Base-by-base conservation (phyloP, 1,284 basidiomycete species). In the Cutaneotrichosporon arboriforme region DNA sequence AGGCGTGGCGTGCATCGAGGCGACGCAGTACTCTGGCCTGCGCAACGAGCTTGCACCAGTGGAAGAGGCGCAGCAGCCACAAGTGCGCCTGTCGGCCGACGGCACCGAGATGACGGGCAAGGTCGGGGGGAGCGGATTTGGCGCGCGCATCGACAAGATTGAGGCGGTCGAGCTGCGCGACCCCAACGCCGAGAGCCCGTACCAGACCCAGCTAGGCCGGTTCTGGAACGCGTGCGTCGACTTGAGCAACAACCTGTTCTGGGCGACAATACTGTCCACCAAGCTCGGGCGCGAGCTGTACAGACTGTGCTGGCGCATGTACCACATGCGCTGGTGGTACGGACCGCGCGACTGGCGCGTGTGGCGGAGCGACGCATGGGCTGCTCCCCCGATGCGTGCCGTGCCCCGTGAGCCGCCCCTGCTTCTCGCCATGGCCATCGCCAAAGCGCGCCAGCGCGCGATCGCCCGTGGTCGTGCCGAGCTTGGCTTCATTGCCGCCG, bases 1-100 rank as follows among this genome's bases (percentile, higher is more conserved):
- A 9, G 70, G 72, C 9, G 68, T 69, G 4, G 70, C 72, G 4
- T 76, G 74, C 40, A 66, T 76, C 58, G 66, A 70, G 45, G 62
- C 68, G 3, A 71, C 70, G 2, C 63, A 68, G 40, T 69, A 60
- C 51, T 70, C 70, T 15, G 72, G 72, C 12, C 57, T 74, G 15
- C 63, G 66, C 5, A 74, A 74, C 55, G 70, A 74, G 53, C 59
- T 74, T 1, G 67, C 64, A 15, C 44, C 58, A 1, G 53, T 73
- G 18, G 53, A 69, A 31, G 52, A 59, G 21, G 43, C 51, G 22
- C 63, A 62, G 20, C 33, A 36, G 3, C 68, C 69, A n/a, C 69
- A 64, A 59, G 51, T 74, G 1, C 62, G 66, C 26, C 59, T 74
- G 20, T 57, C 61, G 4, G 33, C 60, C 0, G 44, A 53, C 4